Percentiles rank a stretch among this genome's conserved stretches.
Evolutionary conservation across 441 rosid genomes (phyloP).

Genomic region (Pelargonium cotyledonis): DNA sequence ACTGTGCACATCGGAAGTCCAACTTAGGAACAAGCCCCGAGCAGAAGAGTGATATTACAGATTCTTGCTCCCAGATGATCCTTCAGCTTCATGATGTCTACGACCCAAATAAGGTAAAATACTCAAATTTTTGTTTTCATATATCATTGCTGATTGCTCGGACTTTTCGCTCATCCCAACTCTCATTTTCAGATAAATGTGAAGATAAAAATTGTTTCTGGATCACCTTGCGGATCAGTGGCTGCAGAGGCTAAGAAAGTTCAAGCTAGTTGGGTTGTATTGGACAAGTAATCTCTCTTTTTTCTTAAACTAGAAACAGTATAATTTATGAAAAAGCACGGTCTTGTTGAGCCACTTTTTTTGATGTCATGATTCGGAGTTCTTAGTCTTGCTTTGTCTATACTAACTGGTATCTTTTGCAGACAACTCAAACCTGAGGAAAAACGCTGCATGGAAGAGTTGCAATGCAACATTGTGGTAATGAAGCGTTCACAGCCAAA

Average conservation of each 20-base stretch:
- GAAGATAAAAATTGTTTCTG: conserved; percentile 85
- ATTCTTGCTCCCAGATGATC: conserved; percentile 90
- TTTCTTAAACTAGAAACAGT: background rate
- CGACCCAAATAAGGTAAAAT: conserved; percentile 80
- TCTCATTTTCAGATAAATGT: conserved; percentile 57
- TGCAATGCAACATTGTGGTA: conserved; percentile 92
- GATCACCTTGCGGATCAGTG: conserved; percentile 74
- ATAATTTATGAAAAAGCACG: background rate
- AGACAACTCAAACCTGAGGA: conserved; percentile 71
- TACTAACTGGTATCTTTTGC: conserved; percentile 19
- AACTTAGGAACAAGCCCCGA: conserved; percentile 57
- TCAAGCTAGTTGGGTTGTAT: conserved; percentile 86
- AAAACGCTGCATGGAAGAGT: conserved; percentile 72
- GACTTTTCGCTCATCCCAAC: background rate
- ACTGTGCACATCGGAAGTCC: conserved; percentile 69
- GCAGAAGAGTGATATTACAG: conserved; percentile 64
- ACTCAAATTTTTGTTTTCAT: background rate
- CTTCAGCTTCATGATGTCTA: conserved; percentile 91
- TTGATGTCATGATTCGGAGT: conserved; percentile 2
- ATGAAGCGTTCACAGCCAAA: conserved; percentile 88
- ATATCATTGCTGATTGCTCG: background rate
- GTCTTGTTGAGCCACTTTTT: background rate
- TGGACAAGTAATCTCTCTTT: conserved; percentile 66
- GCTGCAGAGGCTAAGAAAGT: conserved; percentile 86
- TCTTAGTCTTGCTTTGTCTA: conserved; percentile 9